A percentile compares a stretch with the other conserved stretches of the same genome.
Evolutionary conservation across 2,329 filamentous ascomycete genomes (phyloP).

Genomic region (Diaporthe humulicola): DNA sequence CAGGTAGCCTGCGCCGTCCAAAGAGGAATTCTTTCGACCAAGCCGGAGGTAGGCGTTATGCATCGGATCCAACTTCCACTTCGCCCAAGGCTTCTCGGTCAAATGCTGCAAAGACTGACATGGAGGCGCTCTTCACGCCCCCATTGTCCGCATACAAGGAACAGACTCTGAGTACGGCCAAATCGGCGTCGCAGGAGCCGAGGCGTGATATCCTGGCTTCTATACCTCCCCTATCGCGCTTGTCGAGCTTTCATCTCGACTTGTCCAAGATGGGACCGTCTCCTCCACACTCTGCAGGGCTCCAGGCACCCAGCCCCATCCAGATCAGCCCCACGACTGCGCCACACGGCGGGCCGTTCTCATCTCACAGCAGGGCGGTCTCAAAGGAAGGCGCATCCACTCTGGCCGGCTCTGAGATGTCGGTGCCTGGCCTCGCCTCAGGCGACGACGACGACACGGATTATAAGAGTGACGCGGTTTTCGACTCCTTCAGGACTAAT

Average conservation of each 20-base stretch:
- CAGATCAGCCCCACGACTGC: conserved; percentile 55
- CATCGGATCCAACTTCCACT: conserved; percentile 64
- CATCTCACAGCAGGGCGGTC: conserved; percentile 56
- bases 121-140: conserved; percentile 46
- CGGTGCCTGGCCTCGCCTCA: conserved; percentile 73
- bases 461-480: conserved; percentile 81
- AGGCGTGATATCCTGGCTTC: conserved; percentile 68
- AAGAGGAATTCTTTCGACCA: conserved; percentile 63
- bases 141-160: conserved; percentile 45
- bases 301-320: conserved; percentile 55
- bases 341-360: conserved; percentile 45
- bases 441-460: conserved; percentile 84
- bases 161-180: conserved; percentile 45
- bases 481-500: conserved; percentile 80
- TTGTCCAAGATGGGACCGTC: conserved; percentile 60
- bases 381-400: conserved; percentile 71
- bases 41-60: conserved; percentile 62
- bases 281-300: conserved; percentile 54
- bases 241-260: conserved; percentile 69
- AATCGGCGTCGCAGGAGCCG: conserved; percentile 48
- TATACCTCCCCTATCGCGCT: conserved; percentile 65
- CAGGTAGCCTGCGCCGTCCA: conserved; percentile 68
- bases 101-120: conserved; percentile 44
- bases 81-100: conserved; percentile 45
- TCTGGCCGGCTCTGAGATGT: conserved; percentile 77